Base-by-base conservation (phyloP, 1,139 yeast species). In the Protomyces pachydermus region DNA sequence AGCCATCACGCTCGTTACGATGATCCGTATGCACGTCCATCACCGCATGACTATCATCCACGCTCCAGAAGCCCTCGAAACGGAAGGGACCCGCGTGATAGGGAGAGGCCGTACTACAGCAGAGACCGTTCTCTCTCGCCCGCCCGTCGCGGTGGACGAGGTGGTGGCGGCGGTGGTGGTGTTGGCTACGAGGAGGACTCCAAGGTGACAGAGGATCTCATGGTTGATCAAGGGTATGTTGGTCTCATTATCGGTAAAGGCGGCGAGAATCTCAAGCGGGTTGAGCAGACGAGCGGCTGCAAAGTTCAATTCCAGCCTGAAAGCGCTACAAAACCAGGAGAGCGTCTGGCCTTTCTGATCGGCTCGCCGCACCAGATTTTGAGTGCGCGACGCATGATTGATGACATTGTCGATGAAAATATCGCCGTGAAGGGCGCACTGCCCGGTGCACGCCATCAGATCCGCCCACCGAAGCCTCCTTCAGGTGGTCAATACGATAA, bases 171-270 rank as follows among this genome's bases (percentile, higher is more conserved):
- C 12, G 42, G 32, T 32, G 50, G 38, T 32, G 51, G 32, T 32
- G 50, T 23, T 32, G 51, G 61, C 18, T 54, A 50, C 9, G 32
- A 25, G 4, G 62, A 58, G 34, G 25, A 55, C 32, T 50, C 42
- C 16, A 58, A 58, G 34, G 56, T 38, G 16, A 61, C 68, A 4
- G 68, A 67, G 20, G 61, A 68, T 4, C 50, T 69, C 25, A 56
- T 65, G 39, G 70, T 70, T 28, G 68, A 69, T 39, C 65, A 67
- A n/a, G 65, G 64, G 23, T 69, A 67, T 52, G 70, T 70, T 3
- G 72, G 72, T 14, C 65, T 70, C 23, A 65, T 70, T 54, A 70
- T 70, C 37, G 71, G 71, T n/a, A 66, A 70, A 12, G 70, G 71
- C n/a, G 71, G 71, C 14, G 71, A 70, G 42, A 69, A 68, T 3